Conservation (phyloP, 1,284 basidiomycete genomes). For the Ustilago loliicola region DNA sequence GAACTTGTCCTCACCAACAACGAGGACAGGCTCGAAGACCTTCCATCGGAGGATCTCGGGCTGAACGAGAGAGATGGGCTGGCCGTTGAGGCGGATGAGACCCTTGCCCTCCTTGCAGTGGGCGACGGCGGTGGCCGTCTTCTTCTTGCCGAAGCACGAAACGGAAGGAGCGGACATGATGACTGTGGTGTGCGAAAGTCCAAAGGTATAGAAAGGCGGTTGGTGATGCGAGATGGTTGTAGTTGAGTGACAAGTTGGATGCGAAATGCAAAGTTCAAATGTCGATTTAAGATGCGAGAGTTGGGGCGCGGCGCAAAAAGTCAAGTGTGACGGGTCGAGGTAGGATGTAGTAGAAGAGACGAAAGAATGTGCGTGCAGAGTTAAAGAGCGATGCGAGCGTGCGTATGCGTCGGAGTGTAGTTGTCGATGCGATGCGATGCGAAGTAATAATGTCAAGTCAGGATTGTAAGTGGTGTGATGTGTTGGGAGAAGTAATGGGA, state of each 20-base stretch:
- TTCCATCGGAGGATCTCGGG: slow-evolving; percentile 94
- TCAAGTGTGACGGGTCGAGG: background rate
- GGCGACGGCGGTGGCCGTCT: slow-evolving; percentile 70
- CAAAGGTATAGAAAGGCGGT: background rate
- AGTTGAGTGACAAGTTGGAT: slow-evolving; percentile 5
- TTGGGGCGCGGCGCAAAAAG: background rate
- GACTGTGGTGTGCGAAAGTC: slow-evolving; percentile 31
- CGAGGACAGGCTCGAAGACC: slow-evolving; percentile 83
- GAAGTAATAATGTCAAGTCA: background rate
- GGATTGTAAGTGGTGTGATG: background rate
- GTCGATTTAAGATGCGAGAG: slow-evolving; percentile 6
- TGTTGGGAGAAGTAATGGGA: slow-evolving; percentile 8
- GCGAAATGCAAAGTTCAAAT: background rate
- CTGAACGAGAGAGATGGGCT: slow-evolving; percentile 93
- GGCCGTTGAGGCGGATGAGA: slow-evolving; percentile 95
- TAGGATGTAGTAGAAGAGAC: background rate
- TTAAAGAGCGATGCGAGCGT: slow-evolving; percentile 5
- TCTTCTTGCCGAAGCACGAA: slow-evolving; percentile 72
- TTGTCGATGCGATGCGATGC: slow-evolving; percentile 21
- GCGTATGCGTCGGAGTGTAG: slow-evolving; percentile 7
- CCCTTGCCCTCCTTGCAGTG: slow-evolving; percentile 85
- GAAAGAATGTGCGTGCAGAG: background rate
- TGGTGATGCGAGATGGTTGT: slow-evolving; percentile 7
- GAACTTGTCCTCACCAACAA: slow-evolving; percentile 70
- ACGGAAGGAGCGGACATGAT: slow-evolving; percentile 68